Conservation (phyloP, 257 asterid genomes). For the Nicotiana tomentosiformis region DNA sequence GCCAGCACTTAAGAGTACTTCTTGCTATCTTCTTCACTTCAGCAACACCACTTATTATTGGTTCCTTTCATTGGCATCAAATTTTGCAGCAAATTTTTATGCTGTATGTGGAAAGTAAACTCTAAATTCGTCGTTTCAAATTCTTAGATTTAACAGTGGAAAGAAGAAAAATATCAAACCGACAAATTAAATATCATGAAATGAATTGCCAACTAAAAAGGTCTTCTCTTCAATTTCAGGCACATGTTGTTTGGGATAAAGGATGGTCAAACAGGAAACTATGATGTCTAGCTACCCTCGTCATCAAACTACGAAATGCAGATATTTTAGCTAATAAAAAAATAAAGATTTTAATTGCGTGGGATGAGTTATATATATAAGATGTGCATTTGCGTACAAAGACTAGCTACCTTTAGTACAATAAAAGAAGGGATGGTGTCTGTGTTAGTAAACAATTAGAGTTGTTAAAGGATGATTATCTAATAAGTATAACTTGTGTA, state of each 20-base stretch:
- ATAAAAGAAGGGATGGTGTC: not conserved
- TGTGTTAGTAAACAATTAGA: not conserved
- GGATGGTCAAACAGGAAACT: not conserved
- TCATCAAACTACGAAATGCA: not conserved
- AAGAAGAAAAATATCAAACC: not conserved
- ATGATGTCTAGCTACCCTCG: not conserved
- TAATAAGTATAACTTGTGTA: no score
- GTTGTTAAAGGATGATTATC: not conserved
- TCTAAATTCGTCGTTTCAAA: not conserved
- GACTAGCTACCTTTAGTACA: not conserved
- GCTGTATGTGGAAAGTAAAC: not conserved
- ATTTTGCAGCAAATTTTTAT: not conserved
- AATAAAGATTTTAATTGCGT: not conserved
- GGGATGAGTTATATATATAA: not conserved
- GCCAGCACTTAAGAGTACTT: not conserved
- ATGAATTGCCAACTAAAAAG: not conserved
- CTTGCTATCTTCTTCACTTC: not conserved
- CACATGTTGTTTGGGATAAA: not conserved
- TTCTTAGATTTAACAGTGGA: not conserved
- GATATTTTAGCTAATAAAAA: not conserved
- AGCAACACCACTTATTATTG: not conserved
- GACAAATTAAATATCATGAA: not conserved
- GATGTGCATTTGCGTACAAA: not conserved
- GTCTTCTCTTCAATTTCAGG: not conserved
- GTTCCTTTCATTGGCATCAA: not conserved